Percentiles rank a stretch among this genome's conserved stretches.
phyloP scores from a whole-genome alignment of 345 rosid species.

The Euphorbia pulcherrima region DNA sequence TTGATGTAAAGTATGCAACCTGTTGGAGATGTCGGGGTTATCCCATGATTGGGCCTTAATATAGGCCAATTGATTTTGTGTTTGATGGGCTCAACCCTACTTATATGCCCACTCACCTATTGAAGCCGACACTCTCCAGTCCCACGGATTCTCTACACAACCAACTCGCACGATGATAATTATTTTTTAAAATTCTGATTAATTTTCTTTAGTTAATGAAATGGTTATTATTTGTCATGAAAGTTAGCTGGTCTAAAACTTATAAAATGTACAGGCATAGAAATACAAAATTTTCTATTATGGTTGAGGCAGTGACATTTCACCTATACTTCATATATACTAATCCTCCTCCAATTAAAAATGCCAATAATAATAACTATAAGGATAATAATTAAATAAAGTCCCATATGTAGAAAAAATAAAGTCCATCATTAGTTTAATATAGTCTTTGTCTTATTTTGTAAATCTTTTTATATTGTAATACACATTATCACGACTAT shows the following conservation, averaged over 20 bases:
- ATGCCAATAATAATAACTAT: too few relatives aligned
- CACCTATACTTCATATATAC: not conserved
- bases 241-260: not conserved
- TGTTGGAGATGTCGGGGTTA: too few relatives aligned
- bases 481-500: slow-evolving; percentile 4
- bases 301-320: slow-evolving; percentile 1
- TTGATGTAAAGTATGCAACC: not conserved
- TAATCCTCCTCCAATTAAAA: not conserved
- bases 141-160: too few relatives aligned
- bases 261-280: not conserved
- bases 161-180: not conserved
- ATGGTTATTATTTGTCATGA: not conserved
- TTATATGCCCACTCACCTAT: too few relatives aligned
- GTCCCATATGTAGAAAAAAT: too few relatives aligned
- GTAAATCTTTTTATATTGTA: too few relatives aligned
- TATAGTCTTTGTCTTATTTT: too few relatives aligned
- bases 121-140: too few relatives aligned
- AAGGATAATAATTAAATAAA: not conserved
- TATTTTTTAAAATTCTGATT: not conserved
- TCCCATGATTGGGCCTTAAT: too few relatives aligned
- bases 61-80: too few relatives aligned
- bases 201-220: not conserved
- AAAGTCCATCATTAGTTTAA: too few relatives aligned
- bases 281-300: not conserved
- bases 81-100: too few relatives aligned